Base-by-base conservation (phyloP, 208 protist genomes). In the Leishmania major region DNA sequence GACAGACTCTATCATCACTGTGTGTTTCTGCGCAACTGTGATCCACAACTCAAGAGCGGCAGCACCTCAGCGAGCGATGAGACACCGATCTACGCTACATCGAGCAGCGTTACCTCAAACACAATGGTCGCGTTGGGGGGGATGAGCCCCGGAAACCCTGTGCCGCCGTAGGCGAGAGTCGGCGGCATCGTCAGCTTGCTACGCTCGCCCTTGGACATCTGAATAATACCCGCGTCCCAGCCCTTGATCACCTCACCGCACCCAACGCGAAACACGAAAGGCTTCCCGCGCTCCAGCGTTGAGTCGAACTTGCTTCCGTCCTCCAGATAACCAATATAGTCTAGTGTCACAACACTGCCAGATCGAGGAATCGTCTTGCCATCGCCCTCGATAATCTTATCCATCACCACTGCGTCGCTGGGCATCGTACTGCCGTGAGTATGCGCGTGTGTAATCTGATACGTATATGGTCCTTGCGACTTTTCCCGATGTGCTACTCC, bases 191-290 rank as follows among this genome's bases (percentile, higher is more conserved):
- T 99, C 77, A 99, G 87, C 80, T 95, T 96, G 82, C 96, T 96
- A 62, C 93, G 87, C 90, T 99, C 97, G 4, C 97, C 97, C 74
- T 98, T 94, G 35, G 90, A 96, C 97, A 99, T 99, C 80, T 97
- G 93, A 45, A 96, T 80, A 72, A 99, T 96, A n/a, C 97, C 97
- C 85, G 98, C 94, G 79, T 99, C 97, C 96, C 97, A 99, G 45
- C 97, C 97, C 76, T 97, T 94, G 77, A 99, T 94, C 17, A 98
- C 97, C 88, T 99, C 92, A 31, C 96, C 97, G 70, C 92, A 94
- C 28, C 95, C 95, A 0, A 99, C 92, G 66, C 93, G 90, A 79
- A 99, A 99, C 47, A 97, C 94, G 88, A 98, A 98, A 1, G 97
- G 97, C 85, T 93, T 94, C n/a, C 91, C 92, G n/a, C 95, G 86